A percentile compares a stretch with the other conserved stretches of the same genome.
Evolutionary conservation across 2,329 filamentous ascomycete species (phyloP).

Genomic region (Stachybotrys chartarum): DNA sequence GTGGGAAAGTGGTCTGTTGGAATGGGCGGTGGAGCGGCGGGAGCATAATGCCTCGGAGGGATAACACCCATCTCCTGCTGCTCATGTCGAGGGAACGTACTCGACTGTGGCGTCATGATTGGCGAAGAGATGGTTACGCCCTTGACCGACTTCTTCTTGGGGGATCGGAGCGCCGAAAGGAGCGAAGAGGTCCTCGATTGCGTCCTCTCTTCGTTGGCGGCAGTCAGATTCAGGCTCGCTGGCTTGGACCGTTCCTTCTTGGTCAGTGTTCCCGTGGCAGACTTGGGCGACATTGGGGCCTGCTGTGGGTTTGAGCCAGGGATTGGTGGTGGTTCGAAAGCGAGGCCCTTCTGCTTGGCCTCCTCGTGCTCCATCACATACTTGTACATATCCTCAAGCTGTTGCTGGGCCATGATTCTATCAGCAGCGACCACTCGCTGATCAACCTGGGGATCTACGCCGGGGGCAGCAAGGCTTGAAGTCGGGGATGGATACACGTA

Average conservation of each 20-base stretch:
- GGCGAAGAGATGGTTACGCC: constrained; percentile 56
- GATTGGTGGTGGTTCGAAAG: constrained; percentile 33
- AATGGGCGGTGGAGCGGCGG: constrained; percentile 49
- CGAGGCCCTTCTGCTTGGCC: constrained; percentile 50
- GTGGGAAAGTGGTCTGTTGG: constrained; percentile 38
- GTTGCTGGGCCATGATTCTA: constrained; percentile 65
- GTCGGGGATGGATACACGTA: constrained; percentile 40
- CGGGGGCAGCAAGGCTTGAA: constrained; percentile 41
- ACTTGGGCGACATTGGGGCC: constrained; percentile 16
- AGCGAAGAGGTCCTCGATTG: constrained; percentile 53
- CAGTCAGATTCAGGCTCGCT: constrained; percentile 39
- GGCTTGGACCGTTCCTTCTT: constrained; percentile 45
- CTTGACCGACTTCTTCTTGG: constrained; percentile 44
- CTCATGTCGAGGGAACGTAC: constrained; percentile 48
- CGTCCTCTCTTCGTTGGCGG: constrained; percentile 36
- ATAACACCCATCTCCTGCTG: constrained; percentile 51
- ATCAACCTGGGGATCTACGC: constrained; percentile 67
- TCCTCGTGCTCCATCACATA: constrained; percentile 87
- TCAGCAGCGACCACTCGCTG: constrained; percentile 68
- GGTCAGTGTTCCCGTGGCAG: constrained; percentile 19
- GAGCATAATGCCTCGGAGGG: constrained; percentile 50
- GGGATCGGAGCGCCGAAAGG: constrained; percentile 55
- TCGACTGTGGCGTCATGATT: constrained; percentile 57
- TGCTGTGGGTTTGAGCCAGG: constrained; percentile 17
- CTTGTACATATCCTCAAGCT: constrained; percentile 86